Base-by-base conservation (phyloP, 78 protist genomes). In the Dictyostelium purpureum region DNA sequence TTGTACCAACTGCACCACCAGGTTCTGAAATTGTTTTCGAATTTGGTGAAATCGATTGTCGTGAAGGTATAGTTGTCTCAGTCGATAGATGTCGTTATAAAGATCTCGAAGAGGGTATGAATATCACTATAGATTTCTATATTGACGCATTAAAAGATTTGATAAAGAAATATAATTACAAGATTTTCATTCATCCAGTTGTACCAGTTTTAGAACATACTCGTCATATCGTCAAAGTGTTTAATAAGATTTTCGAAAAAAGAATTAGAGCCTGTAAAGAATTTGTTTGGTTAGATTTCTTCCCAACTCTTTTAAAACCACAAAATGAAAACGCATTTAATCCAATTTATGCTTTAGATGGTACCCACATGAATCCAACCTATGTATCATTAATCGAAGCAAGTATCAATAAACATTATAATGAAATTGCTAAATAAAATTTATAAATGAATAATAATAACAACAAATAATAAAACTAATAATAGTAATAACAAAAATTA, bases 41-140 rank as follows among this genome's bases (percentile, higher is more conserved):
- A 28, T 96, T 97, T 63, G 98, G 99, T 59, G 99, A 97, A 73
- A 97, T 97, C 67, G 99, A 97, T 88, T 97, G 99, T 88, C 94
- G 99, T 67, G 99, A 97, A 88, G 98, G 98, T 61, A 24, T 97
- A 19, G 37, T 94, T 11, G 52, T 96, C 10, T 90, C 97, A 10
- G 96, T 97, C 4, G 98, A 96, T 47, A 96, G 96, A 74, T 43
- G 94, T 73, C 26, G 70, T 19, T 97, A 97, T 92, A 33, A 31
- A 65, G 33, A 56, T 47, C 40, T 96, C 24, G 97, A 61, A 31
- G 97, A 94, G 69, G 99, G 89, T 47, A 79, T 83, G 78, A 14
- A 14, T 52, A 19, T n/a, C 37, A 77, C 94, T 5, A 67, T 97
- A 45, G 94, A 31, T 63, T 56, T 89, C 54, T 97, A 97, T 82